A percentile compares a stretch with the other conserved stretches of the same genome.
Conservation (phyloP, 345 rosid species). For the Arabidopsis suecica region DNA sequence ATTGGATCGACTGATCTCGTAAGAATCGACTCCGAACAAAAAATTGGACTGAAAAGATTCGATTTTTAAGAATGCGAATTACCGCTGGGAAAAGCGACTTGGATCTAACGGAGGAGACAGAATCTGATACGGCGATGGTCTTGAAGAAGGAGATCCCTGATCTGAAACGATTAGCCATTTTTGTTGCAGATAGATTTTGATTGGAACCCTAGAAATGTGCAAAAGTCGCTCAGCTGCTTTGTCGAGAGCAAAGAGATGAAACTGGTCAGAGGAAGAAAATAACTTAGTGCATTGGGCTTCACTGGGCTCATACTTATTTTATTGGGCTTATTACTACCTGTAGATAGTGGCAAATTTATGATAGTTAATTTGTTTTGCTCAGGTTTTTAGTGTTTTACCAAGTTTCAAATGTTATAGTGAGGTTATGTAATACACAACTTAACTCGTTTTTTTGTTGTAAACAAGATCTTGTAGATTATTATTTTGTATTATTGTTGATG, state of each 20-base stretch:
- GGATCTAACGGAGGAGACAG: constrained; percentile 50
- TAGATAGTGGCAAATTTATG: no score
- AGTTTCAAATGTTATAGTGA: not conserved
- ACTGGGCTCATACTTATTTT: constrained; percentile 6
- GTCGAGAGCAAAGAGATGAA: constrained; percentile 15
- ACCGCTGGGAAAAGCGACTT: constrained; percentile 64
- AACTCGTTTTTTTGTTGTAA: not conserved
- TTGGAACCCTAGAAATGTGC: constrained; percentile 54
- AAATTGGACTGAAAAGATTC: constrained; percentile 13
- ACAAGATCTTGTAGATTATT: not conserved
- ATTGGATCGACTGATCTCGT: not conserved
- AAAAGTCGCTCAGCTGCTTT: constrained; percentile 22
- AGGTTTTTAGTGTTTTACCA: not conserved
- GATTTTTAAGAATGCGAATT: constrained; percentile 12
- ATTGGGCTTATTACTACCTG: constrained; percentile 29
- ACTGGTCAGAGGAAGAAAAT: constrained; percentile 25
- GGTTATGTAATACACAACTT: not conserved
- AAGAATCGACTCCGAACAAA: not conserved
- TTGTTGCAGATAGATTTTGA: constrained; percentile 30
- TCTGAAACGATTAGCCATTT: constrained; percentile 74
- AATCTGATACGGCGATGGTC: constrained; percentile 52
- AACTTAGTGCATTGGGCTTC: constrained; percentile 11
- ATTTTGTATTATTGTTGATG: not conserved
- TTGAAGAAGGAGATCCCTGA: constrained; percentile 63
- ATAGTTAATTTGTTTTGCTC: not conserved